Percentiles rank a stretch among this genome's conserved stretches.
phyloP scores from a whole-genome alignment of 208 protist species.

The Acanthamoeba lenticulata region DNA sequence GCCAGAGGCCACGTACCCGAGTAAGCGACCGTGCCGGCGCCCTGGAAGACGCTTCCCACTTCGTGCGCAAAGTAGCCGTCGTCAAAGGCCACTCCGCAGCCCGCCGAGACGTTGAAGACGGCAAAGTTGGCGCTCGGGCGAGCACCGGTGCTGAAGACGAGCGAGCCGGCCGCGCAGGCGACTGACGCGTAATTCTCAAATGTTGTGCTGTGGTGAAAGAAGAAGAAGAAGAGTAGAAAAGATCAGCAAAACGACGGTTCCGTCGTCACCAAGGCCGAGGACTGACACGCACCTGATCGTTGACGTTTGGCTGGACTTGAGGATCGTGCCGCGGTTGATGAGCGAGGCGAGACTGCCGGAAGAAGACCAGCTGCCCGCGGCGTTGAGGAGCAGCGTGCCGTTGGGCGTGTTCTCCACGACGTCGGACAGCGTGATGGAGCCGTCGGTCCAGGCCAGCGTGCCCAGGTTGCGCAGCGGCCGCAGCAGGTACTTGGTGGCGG shows the following conservation, averaged over 20 bases:
- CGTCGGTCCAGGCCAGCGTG: not conserved
- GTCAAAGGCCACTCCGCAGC: not conserved
- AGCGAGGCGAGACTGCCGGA: not conserved
- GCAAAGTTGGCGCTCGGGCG: conserved; percentile 41
- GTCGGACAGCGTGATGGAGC: not conserved
- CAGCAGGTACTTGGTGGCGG: not conserved
- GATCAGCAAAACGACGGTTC: too few relatives aligned
- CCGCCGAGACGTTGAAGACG: not conserved
- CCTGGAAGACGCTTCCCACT: not conserved
- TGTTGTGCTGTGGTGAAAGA: too few relatives aligned
- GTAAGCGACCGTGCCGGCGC: not conserved
- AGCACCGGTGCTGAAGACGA: not conserved
- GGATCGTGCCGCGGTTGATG: conserved; percentile 46
- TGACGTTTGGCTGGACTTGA: not conserved
- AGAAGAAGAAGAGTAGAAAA: too few relatives aligned
- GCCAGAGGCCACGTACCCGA: too few relatives aligned
- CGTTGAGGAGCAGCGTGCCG: conserved; percentile 25
- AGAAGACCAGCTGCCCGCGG: not conserved
- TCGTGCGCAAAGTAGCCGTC: conserved; percentile 37
- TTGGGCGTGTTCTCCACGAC: conserved; percentile 31
- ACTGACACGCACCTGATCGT: too few relatives aligned
- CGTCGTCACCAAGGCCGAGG: too few relatives aligned
- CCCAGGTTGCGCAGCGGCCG: conserved; percentile 43
- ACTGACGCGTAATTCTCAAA: conserved; percentile 58
- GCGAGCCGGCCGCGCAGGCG: not conserved